Evolutionary conservation across 805 yeast genomes (phyloP).

Genomic region (Pichia occidentalis): DNA sequence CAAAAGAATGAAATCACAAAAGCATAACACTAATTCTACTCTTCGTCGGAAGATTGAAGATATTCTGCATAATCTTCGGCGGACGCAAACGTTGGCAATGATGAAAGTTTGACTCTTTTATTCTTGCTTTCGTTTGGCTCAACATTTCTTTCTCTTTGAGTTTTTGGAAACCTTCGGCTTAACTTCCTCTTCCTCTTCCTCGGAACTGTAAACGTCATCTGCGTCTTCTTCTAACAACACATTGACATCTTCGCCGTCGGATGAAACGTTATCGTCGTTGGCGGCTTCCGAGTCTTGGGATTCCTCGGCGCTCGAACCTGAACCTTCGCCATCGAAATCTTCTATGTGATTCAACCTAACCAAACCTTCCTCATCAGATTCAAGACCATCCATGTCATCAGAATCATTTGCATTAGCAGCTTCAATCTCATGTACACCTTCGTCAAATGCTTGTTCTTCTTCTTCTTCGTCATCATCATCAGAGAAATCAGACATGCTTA

Average conservation of each 20-base stretch:
- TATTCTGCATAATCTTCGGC: slow-evolving; percentile 81
- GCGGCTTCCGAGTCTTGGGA: slow-evolving; percentile 20
- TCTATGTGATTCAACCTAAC: slow-evolving; percentile 18
- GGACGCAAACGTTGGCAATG: slow-evolving; percentile 79
- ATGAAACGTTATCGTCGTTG: slow-evolving; percentile 20
- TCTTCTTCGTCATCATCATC: slow-evolving; percentile 30
- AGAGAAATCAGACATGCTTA: slow-evolving; percentile 33
- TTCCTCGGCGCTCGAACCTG: slow-evolving; percentile 17
- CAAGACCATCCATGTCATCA: slow-evolving; percentile 31
- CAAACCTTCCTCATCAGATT: slow-evolving; percentile 28
- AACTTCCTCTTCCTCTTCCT: slow-evolving; percentile 18
- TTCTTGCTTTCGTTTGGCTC: slow-evolving; percentile 18
- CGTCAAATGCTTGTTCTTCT: slow-evolving; percentile 26
- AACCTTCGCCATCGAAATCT: slow-evolving; percentile 29
- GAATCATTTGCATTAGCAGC: slow-evolving; percentile 23
- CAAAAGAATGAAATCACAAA: no score
- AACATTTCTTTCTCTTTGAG: slow-evolving; percentile 18
- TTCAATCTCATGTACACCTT: slow-evolving; percentile 31
- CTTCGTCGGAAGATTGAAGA: slow-evolving; percentile 58
- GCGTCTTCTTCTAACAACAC: slow-evolving; percentile 19
- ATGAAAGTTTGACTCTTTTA: slow-evolving; percentile 47
- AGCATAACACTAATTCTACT: slow-evolving; percentile 12
- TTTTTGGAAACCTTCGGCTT: slow-evolving; percentile 14
- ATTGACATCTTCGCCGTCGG: slow-evolving; percentile 24
- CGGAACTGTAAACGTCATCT: slow-evolving; percentile 23